Evolutionary conservation across 2,329 filamentous ascomycete species (phyloP).

Genomic region (Talaromyces pinophilus): DNA sequence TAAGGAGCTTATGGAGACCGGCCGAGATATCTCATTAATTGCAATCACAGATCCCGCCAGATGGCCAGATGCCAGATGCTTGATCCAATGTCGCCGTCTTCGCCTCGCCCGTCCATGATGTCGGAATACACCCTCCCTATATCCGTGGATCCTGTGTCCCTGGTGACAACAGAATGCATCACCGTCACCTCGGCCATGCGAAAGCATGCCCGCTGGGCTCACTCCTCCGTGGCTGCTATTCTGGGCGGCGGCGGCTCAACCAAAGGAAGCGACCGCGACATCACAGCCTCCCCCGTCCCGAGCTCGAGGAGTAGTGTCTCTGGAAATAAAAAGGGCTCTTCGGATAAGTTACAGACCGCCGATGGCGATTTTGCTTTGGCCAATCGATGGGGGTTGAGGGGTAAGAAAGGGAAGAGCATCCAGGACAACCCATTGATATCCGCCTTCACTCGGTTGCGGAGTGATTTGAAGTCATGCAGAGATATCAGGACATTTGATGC

Average conservation of each 20-base stretch:
- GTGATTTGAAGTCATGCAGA: slow-evolving; percentile 84
- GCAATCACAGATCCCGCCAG: slow-evolving; percentile 14
- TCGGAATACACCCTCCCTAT: slow-evolving; percentile 61
- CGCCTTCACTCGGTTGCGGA: slow-evolving; percentile 84
- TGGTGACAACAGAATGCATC: slow-evolving; percentile 98
- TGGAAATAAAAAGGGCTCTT: slow-evolving; percentile 12
- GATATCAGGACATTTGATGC: slow-evolving; percentile 90
- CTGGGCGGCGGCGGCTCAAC: slow-evolving; percentile 67
- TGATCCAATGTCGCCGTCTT: not conserved
- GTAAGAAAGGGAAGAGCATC: slow-evolving; percentile 95
- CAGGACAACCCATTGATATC: slow-evolving; percentile 97
- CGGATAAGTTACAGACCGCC: slow-evolving; percentile 26
- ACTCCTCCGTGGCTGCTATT: slow-evolving; percentile 94
- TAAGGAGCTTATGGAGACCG: slow-evolving; percentile 13
- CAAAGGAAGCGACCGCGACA: slow-evolving; percentile 48
- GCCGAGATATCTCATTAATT: not conserved
- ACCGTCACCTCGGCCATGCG: slow-evolving; percentile 97
- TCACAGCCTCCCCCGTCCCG: slow-evolving; percentile 41
- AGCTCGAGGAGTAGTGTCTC: slow-evolving; percentile 33
- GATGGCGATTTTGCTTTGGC: slow-evolving; percentile 57
- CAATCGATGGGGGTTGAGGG: slow-evolving; percentile 88
- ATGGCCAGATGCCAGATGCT: slow-evolving; percentile 21
- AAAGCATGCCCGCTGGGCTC: slow-evolving; percentile 93
- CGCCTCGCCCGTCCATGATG: slow-evolving; percentile 31
- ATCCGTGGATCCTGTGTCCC: slow-evolving; percentile 83